phyloP scores from a whole-genome alignment of 1,284 basidiomycete genomes.

The Cryptococcus sp. region DNA sequence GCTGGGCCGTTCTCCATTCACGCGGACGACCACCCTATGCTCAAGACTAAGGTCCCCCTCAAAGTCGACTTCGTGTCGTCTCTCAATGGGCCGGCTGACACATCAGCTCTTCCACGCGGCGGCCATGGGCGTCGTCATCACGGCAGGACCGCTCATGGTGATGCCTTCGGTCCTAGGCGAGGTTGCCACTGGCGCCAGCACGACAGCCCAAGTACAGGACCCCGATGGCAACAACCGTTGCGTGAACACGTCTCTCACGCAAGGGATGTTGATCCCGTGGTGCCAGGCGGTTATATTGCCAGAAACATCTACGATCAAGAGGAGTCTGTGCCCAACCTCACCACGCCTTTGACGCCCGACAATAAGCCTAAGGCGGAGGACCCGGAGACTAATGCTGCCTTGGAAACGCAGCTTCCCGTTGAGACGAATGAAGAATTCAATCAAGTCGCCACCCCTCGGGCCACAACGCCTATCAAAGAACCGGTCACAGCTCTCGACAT shows the following conservation, averaged over 20 bases:
- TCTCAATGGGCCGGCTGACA: conserved; percentile 21
- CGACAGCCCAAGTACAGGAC: conserved; percentile 6
- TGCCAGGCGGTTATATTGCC: conserved; percentile 23
- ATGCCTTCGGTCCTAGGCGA: conserved; percentile 23
- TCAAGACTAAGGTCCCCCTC: conserved; percentile 66
- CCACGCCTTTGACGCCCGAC: conserved; percentile 22
- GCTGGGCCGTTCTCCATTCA: conserved; percentile 75
- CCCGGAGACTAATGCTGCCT: neutral
- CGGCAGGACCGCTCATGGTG: conserved; percentile 14
- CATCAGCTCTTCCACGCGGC: conserved; percentile 1
- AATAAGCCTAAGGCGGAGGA: conserved; percentile 19
- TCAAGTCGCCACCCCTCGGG: neutral
- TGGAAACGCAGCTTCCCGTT: neutral
- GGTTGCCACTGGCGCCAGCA: conserved; percentile 20
- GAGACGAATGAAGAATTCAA: neutral
- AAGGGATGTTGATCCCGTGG: conserved; percentile 9
- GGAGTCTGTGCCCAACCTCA: conserved; percentile 13
- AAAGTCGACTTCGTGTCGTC: conserved; percentile 37
- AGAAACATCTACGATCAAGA: conserved; percentile 18
- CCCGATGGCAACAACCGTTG: conserved; percentile 4
- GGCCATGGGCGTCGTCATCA: neutral
- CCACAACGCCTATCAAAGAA: conserved; percentile 15
- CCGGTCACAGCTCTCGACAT: conserved; percentile 38
- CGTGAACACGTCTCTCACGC: conserved; percentile 10
- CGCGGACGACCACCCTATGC: conserved; percentile 69